Percentiles rank a stretch among this genome's conserved stretches.
These are phyloP conservation scores for Phytophthora litchii DNA, from an alignment of 352 stramenopile species.

Conservation along the genomic window DNA sequence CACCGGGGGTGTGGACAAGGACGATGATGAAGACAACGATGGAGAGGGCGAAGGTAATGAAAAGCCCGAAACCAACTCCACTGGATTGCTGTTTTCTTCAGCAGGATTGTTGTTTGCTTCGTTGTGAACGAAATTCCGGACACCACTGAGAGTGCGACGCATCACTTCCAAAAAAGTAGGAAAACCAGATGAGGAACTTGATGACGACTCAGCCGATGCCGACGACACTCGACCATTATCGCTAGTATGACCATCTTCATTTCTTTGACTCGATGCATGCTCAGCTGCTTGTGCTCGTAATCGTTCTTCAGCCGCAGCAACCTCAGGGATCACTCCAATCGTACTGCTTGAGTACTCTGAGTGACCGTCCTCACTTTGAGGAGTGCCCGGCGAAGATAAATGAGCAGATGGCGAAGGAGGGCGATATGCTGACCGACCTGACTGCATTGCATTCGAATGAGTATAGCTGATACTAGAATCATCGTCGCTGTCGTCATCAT, in stretches of 20 bases:
- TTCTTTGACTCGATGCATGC: not conserved
- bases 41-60: constrained; percentile 40
- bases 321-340: constrained; percentile 65
- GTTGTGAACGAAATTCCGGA: constrained; percentile 46
- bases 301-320: constrained; percentile 62
- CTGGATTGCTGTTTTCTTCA: constrained; percentile 10
- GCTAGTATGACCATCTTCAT: constrained; percentile 3
- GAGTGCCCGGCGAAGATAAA: constrained; percentile 34
- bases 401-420: constrained; percentile 28
- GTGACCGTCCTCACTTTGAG: constrained; percentile 18
- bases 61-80: constrained; percentile 21
- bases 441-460: constrained; percentile 20
- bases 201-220: constrained; percentile 36
- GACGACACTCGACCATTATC: constrained; percentile 28
- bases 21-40: constrained; percentile 27
- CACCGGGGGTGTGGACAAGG: constrained; percentile 14
- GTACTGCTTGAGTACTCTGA: constrained; percentile 2
- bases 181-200: constrained; percentile 35
- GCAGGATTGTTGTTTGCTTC: constrained; percentile 16
- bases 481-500: constrained; percentile 36
- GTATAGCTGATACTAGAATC: constrained; percentile 29
- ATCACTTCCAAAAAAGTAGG: constrained; percentile 59
- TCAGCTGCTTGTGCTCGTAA: constrained; percentile 27
- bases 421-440: constrained; percentile 17
- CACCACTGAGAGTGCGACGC: constrained; percentile 49